Conservation (phyloP, 768 basidiomycete genomes). For the Dentipellis fragilis region DNA sequence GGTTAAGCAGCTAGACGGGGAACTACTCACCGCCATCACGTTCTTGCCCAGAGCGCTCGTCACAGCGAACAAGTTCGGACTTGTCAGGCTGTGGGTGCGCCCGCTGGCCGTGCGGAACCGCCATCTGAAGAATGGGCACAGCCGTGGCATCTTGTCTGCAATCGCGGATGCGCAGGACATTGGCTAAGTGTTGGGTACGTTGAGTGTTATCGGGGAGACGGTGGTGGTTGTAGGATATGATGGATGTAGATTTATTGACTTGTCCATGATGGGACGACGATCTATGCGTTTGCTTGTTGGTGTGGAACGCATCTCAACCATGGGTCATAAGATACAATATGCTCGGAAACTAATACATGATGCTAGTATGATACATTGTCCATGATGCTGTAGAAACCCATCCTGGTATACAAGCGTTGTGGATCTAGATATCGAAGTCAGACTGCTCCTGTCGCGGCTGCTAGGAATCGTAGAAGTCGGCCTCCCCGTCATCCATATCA, state of each 20-base stretch:
- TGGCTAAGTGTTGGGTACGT: neutral
- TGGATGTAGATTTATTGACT: neutral
- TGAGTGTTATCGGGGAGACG: no score
- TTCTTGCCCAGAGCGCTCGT: constrained; percentile 75
- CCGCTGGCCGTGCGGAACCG: constrained; percentile 36
- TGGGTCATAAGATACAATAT: no score
- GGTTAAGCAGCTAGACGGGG: constrained; percentile 76
- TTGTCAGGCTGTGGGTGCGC: constrained; percentile 78
- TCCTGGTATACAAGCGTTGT: neutral
- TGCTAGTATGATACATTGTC: constrained; percentile 2
- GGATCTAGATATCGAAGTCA: neutral
- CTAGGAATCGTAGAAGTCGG: constrained; percentile 6
- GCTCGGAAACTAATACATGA: constrained; percentile 9
- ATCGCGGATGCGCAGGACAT: neutral
- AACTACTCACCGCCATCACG: constrained; percentile 61
- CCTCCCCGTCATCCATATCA: constrained; percentile 21
- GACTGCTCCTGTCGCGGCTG: neutral
- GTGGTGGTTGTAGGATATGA: no score
- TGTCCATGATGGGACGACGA: neutral
- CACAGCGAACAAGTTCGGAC: constrained; percentile 68
- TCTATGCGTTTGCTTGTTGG: neutral
- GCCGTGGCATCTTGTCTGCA: neutral
- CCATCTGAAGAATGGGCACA: constrained; percentile 7
- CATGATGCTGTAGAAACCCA: neutral
- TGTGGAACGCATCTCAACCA: no score